Percentiles rank a stretch among this genome's conserved stretches.
These are phyloP conservation scores for Psilocybe sp. DNA, from an alignment of 768 basidiomycete species.

Conservation along the genomic window DNA sequence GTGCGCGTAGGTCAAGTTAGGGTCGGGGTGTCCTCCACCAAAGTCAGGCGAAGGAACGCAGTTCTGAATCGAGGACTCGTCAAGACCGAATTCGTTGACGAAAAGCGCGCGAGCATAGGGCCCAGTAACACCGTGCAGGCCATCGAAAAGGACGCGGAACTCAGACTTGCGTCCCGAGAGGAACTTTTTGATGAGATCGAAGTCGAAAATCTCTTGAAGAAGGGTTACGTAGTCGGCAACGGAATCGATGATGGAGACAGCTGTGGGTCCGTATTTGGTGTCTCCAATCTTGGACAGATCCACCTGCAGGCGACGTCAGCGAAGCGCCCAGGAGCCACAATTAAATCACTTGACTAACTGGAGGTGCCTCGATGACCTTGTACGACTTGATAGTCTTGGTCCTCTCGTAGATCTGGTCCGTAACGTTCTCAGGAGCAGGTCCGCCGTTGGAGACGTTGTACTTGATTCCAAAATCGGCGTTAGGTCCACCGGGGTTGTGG, in stretches of 20 bases:
- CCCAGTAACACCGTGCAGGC: conserved; percentile 94
- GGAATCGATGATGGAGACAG: conserved; percentile 91
- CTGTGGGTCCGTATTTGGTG: conserved; percentile 74
- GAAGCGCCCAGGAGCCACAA: conserved; percentile 5
- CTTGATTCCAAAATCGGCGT: conserved; percentile 98
- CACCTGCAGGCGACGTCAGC: conserved; percentile 42
- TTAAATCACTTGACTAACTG: conserved; percentile 44
- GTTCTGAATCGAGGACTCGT: conserved; percentile 83
- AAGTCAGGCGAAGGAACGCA: conserved; percentile 91
- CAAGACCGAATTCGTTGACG: conserved; percentile 77
- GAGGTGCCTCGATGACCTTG: conserved; percentile 75
- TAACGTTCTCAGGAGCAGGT: conserved; percentile 93
- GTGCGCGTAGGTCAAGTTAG: conserved; percentile 97
- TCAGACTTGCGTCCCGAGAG: conserved; percentile 63
- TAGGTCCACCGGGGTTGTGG: conserved; percentile 98
- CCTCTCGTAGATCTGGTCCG: conserved; percentile 91
- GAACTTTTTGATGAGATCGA: conserved; percentile 88
- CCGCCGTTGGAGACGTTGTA: conserved; percentile 98
- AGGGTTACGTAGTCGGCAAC: conserved; percentile 85
- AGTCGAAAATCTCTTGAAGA: conserved; percentile 91
- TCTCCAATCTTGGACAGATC: conserved; percentile 84
- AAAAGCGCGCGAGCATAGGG: conserved; percentile 92
- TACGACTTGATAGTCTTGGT: conserved; percentile 86
- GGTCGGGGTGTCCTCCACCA: conserved; percentile 97
- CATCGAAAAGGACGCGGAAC: conserved; percentile 92